Base-by-base conservation (phyloP, 768 basidiomycete species). In the Saitozyma podzolica region DNA sequence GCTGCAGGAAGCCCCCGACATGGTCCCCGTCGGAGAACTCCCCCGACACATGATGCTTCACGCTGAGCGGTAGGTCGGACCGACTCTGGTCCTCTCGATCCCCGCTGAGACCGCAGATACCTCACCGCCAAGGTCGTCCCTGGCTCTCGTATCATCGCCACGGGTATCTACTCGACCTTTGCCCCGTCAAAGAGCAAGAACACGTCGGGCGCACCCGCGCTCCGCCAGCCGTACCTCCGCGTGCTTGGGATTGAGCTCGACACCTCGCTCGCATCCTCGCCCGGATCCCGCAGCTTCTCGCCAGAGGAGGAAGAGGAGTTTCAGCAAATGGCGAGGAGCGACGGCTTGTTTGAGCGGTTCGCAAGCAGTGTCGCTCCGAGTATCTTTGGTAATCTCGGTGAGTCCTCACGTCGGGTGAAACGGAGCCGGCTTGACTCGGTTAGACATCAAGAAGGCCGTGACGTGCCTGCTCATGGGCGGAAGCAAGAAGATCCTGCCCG, bases 261-360 rank as follows among this genome's bases (percentile, higher is more conserved):
- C 47, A 89, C 89, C 0, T 88, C 89, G 19, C 84, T 88, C 8
- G 83, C 87, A 0, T 86, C 87, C 14, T 85, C 86, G 8, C 85
- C 88, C 5, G 92, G 91, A 76, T 91, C 91, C 0, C 50, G 76
- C 37, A 75, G 71, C 66, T 99, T 97, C 76, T 86, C 90, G 0
- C 89, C 95, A 0, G 91, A 97, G 72, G 96, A 98, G 77, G 96
- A 98, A 76, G 96, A 98, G 73, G 94, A 97, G 71, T 98, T 97
- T 67, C 87, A 86, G 37, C 87, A 90, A 77, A 89, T 98, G 86
- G 88, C 91, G 6, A 84, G 94, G 67, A 88, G 88, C 65, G 89
- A 92, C 59, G 87, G 84, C 37, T 89, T 98, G 74, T 98, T 96
- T 70, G 95, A 98, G 76, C 85, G 88, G 11, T 99, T 99, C 78